Evolutionary conservation across 2,329 filamentous ascomycete species (phyloP), one percentile per base, ranked within the genome.

Genomic region (Orbilia brochopaga): DNA sequence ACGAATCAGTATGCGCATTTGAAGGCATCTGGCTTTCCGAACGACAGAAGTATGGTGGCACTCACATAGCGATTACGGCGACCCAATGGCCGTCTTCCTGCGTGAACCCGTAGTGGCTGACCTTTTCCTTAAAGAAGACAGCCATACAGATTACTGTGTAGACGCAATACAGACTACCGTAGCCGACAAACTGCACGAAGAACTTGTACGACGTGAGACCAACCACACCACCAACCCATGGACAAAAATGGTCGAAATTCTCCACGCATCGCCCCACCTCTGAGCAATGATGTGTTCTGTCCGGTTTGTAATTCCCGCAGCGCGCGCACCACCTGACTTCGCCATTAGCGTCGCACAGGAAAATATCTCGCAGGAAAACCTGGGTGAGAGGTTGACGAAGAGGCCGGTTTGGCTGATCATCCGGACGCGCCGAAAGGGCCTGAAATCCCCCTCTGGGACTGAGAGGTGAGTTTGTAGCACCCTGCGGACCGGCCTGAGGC

Each of bases 241-340:
- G 93, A 77, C 93, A 97, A 77, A 92, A 94, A 77, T 97, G 93
- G 74, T 97, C 93, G 88, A 97, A 94, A 77, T 94, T 93, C 37
- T 85, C 82, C 23, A 96, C 89, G 77, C 93, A 97, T 46, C 91
- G 85, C 53, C 87, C 86, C 13, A 94, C 82, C 78, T 96, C 90
- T 59, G 88, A 88, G 77, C 90, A 95, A 79, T 97, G 92, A 78
- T 96, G 91, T 1, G 89, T 85, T 1, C 92, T 85, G 77, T 96
- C 93, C 0, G 89, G 87, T 79, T 97, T 97, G 86, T 90, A 96
- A 74, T 89, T 91, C 61, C 85, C 85, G 78, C 93, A 97, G 58
- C 86, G 85, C 2, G 88, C 88, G 80, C 93, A 97, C 87, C 91
- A 97, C 27, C 87, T 85, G 0, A 93, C 93, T 15, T 88, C 83